phyloP scores from a whole-genome alignment of 2,329 filamentous ascomycete genomes.

The Aspergillus sp. region DNA sequence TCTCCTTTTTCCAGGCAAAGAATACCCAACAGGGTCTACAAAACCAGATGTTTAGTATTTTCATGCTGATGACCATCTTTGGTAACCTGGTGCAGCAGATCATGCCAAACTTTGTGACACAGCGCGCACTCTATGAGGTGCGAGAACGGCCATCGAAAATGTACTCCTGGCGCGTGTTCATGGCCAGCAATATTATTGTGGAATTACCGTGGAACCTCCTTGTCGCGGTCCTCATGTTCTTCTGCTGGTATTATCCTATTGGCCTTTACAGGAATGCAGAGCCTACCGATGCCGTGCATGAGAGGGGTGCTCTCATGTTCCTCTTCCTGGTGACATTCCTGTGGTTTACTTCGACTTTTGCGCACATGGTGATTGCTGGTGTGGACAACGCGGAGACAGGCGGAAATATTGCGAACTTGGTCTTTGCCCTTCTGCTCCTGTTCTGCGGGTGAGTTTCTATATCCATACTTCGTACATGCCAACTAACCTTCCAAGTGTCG shows the following conservation, averaged over 20 bases:
- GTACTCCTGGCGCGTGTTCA: conserved; percentile 73
- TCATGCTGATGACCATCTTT: conserved; percentile 82
- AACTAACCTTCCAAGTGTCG: conserved; percentile 28
- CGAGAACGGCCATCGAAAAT: conserved; percentile 65
- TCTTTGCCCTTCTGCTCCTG: conserved; percentile 59
- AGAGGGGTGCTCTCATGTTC: conserved; percentile 65
- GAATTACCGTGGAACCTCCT: conserved; percentile 68
- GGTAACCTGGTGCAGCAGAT: conserved; percentile 57
- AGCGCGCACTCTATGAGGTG: conserved; percentile 60
- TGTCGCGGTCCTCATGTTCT: conserved; percentile 62
- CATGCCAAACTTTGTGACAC: conserved; percentile 60
- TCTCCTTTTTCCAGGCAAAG: conserved; percentile 74
- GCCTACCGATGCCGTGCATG: conserved; percentile 39
- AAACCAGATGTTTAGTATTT: conserved; percentile 89
- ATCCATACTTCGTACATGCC: background rate
- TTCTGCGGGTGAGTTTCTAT: conserved; percentile 48
- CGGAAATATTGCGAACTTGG: conserved; percentile 61
- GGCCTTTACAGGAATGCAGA: conserved; percentile 46
- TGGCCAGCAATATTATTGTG: conserved; percentile 68
- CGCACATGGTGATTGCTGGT: conserved; percentile 70
- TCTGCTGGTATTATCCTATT: conserved; percentile 68
- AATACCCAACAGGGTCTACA: conserved; percentile 78
- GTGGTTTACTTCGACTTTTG: conserved; percentile 70
- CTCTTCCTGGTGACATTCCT: conserved; percentile 66
- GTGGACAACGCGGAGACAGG: conserved; percentile 69